Percentiles rank a stretch among this genome's conserved stretches.
These are phyloP conservation scores for Panaeolus papilionaceus DNA, from an alignment of 768 basidiomycete genomes.

Conservation along the genomic window DNA sequence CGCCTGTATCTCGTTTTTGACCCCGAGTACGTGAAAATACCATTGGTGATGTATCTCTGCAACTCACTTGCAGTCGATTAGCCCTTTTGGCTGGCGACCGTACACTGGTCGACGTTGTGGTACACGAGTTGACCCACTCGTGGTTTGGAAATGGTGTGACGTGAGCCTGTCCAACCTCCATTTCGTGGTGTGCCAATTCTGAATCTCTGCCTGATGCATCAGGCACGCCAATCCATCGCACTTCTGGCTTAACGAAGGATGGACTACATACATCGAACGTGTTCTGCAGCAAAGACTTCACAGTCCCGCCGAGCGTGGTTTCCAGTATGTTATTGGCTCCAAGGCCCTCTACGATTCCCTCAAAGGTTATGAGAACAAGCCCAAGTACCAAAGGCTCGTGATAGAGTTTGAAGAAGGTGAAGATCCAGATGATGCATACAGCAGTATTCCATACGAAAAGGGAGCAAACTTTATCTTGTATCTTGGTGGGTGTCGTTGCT, in stretches of 20 bases:
- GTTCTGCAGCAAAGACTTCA: conserved; percentile 74
- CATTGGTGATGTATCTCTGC: not conserved
- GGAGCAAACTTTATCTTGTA: conserved; percentile 89
- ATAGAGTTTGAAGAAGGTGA: conserved; percentile 77
- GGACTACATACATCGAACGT: conserved; percentile 94
- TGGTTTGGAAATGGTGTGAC: conserved; percentile 95
- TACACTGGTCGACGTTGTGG: conserved; percentile 85
- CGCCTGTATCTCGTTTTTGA: conserved; percentile 86
- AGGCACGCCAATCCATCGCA: conserved; percentile 77
- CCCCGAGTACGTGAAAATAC: conserved; percentile 65
- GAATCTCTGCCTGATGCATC: not conserved
- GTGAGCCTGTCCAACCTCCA: conserved; percentile 36
- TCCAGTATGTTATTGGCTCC: conserved; percentile 79
- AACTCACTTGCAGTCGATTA: conserved; percentile 26
- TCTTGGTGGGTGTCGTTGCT: conserved; percentile 59
- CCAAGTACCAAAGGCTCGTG: conserved; percentile 82
- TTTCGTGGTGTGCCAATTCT: not conserved
- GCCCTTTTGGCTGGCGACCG: conserved; percentile 90
- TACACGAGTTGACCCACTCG: conserved; percentile 86
- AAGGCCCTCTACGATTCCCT: conserved; percentile 78
- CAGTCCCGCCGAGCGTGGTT: conserved; percentile 77
- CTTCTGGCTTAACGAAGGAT: conserved; percentile 93
- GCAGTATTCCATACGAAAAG: conserved; percentile 84
- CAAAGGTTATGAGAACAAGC: conserved; percentile 58
- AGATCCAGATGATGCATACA: conserved; percentile 81